Evolutionary conservation across 305 asterid genomes (phyloP).

Genomic region (Ruellia speciosa): DNA sequence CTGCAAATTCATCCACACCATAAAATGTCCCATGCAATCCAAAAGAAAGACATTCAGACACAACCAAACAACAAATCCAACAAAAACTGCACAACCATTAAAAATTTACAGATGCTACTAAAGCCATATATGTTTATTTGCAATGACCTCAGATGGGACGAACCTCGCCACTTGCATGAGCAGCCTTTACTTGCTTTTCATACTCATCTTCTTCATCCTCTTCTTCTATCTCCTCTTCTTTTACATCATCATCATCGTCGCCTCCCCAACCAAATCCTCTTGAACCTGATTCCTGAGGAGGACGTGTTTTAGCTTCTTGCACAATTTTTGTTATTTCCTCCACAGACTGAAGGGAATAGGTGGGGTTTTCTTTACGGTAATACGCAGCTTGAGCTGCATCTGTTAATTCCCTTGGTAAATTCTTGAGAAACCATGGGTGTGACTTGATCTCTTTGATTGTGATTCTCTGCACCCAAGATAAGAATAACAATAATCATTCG

Average conservation of each 20-base stretch:
- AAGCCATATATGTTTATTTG: no score
- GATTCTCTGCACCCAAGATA: slow-evolving; percentile 55
- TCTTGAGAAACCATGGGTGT: slow-evolving; percentile 95
- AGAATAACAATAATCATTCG: neutral
- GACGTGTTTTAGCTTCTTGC: slow-evolving; percentile 70
- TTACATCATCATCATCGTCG: slow-evolving; percentile 55
- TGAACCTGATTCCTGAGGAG: slow-evolving; percentile 63
- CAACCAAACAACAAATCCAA: no score
- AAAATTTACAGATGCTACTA: slow-evolving; percentile 10
- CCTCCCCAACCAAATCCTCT: slow-evolving; percentile 92
- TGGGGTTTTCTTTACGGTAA: slow-evolving; percentile 74
- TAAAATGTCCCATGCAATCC: no score
- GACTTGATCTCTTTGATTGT: slow-evolving; percentile 73
- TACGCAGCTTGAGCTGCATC: slow-evolving; percentile 73
- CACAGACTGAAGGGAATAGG: slow-evolving; percentile 62
- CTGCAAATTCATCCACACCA: no score
- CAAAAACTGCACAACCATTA: no score
- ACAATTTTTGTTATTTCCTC: slow-evolving; percentile 80
- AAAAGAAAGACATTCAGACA: no score
- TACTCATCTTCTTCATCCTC: slow-evolving; percentile 51
- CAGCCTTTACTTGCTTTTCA: slow-evolving; percentile 49
- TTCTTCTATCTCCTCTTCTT: slow-evolving; percentile 41
- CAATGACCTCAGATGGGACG: slow-evolving; percentile 30
- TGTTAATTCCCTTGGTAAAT: slow-evolving; percentile 82
- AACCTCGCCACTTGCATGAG: slow-evolving; percentile 54